Base-by-base conservation (phyloP, 176 grass and related monocot genomes). In the Oryza rufipogon region DNA sequence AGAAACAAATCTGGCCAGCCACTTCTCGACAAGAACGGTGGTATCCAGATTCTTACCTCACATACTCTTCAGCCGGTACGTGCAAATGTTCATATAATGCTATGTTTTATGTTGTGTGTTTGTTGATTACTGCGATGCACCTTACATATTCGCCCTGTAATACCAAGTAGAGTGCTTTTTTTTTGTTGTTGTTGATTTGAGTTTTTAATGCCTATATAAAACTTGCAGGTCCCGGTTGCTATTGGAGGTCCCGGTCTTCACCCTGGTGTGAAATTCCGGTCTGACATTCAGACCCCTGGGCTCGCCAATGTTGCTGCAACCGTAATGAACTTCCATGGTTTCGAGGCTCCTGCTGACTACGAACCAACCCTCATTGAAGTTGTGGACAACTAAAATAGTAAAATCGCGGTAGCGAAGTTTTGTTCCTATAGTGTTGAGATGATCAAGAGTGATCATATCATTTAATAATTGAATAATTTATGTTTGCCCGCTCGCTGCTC, bases 51-150 rank as follows among this genome's bases (percentile, higher is more conserved):
- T 86, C 96, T 99, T 56, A 99, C 96, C 45, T 99, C 96, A 1
- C 96, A 99, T 36, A 99, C 96, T 6, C 96, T 99, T 76, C 91
- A 99, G 66, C 96, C 96, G 4, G 96, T 99, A 89, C 86, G 93
- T 87, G 16, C 49, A 49, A 70, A 44, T 60, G 56, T 16, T n/a
- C 9, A 34, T 54, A 15, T 30, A n/a, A 8, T 52, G 15, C 13
- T 73, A 49, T 20, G 39, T 11, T 52, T 74, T 41, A 3, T 23
- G n/a, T 23, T 11, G 3, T 56, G 17, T 56, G 15, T 58, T 1
- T 58, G 0, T 20, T 58, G 10, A 11, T 17, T 58, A n/a, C 7
- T 58, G 17, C 17, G 19, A 58, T 19, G 54, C 1, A 58, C 3
- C 20, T 61, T 2, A 61, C n/a, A 32, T 68, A 8, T 17, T 64